Base-by-base conservation (phyloP, 768 basidiomycete genomes). In the Kwoniella europaea region DNA sequence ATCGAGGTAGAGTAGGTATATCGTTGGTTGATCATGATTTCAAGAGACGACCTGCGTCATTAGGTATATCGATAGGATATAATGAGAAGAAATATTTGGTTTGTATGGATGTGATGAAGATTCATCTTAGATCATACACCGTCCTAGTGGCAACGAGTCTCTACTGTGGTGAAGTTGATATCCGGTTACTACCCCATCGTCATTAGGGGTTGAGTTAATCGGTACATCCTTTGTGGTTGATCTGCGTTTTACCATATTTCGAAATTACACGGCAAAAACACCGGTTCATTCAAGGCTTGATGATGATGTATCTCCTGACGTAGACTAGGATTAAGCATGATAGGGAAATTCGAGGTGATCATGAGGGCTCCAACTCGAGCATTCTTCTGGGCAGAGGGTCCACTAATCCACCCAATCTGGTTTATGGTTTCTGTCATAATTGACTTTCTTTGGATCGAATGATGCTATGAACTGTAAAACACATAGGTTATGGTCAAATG, bases 381-480 rank as follows among this genome's bases (percentile, higher is more conserved):
- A 1, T 35, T 35, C 35, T 35, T 35, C 4, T 4, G 35, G 6
- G 7, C 35, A 35, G 35, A 7, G 35, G 5, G 7, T 4, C 13
- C 18, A 3, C 13, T 58, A 70, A 35, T 72, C 72, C 1, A 76
- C 68, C 79, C 79, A 81, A 6, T 60, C 60, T 6, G 79, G 79
- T 53, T 67, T 74, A 50, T 67, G 44, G 22, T 62, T 29, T 27
- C 35, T 20, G 43, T 79, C 71, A 59, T 62, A 76, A 44, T 68
- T 55, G 64, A 82, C 61, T 58, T 71, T 76, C 46, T 65, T 70
- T n/a, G 81, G 79, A 3, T 82, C 75, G 61, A 82, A 82, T 35
- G 78, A 57, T 18, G 79, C 79, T 63, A 82, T 78, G 56, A 77
- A 80, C 78, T 80, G 29, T 20, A 41, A n/a, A 22, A 4, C 35